These are phyloP conservation scores for Diaporthe amygdali DNA, from an alignment of 2,329 filamentous ascomycete species.

Conservation along the genomic window DNA sequence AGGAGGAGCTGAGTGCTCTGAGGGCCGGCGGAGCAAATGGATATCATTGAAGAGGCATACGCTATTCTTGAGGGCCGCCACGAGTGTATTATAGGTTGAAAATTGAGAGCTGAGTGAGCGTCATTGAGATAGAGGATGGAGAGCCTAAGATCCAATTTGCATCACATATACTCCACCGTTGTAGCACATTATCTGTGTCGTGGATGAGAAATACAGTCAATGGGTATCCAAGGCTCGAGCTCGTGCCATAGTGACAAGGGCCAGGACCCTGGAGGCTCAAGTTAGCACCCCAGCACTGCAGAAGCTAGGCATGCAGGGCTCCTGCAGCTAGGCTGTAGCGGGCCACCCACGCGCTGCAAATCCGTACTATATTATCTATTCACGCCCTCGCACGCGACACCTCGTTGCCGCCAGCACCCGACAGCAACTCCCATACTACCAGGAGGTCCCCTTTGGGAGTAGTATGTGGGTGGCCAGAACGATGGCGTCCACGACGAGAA, in stretches of 20 bases:
- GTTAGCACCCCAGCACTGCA: background rate
- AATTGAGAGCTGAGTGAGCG: background rate
- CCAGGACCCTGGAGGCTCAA: background rate
- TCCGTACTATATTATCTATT: background rate
- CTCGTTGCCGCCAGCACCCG: background rate
- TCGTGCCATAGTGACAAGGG: background rate
- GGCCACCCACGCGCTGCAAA: background rate
- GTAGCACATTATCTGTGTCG: too few relatives aligned
- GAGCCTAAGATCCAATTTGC: too few relatives aligned
- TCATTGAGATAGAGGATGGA: background rate
- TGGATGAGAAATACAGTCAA: background rate
- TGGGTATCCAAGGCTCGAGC: background rate
- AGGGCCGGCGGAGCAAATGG: conserved; percentile 42
- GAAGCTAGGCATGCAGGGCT: background rate
- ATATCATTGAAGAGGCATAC: conserved; percentile 38
- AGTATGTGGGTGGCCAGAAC: conserved; percentile 30
- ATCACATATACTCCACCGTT: background rate
- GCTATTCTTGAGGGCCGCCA: background rate
- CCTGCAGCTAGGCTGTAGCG: background rate
- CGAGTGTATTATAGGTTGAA: background rate
- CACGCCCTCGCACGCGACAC: background rate
- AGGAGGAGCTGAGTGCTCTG: conserved; percentile 77
- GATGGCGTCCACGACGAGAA: conserved; percentile 31
- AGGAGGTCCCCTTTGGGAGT: background rate
- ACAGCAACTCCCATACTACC: background rate